Base-by-base conservation (phyloP, 1,139 yeast genomes). In the Nakaseomyces delphensis region DNA sequence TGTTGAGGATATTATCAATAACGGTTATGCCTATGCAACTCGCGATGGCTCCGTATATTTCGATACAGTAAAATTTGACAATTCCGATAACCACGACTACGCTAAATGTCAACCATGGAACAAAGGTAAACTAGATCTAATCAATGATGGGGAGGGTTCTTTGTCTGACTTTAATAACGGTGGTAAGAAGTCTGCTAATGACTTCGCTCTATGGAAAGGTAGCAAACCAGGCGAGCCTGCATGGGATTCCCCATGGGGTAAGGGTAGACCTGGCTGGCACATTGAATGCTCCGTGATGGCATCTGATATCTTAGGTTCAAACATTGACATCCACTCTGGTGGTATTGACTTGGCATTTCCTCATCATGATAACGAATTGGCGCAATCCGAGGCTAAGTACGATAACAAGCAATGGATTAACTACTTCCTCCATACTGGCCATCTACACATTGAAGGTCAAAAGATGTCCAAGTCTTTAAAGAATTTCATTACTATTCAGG, bases 251-350 rank as follows among this genome's bases (percentile, higher is more conserved):
- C 89, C 93, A 32, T 91, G 97, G 97, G 98, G 98, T 28, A 71
- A 73, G 46, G 99, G 98, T 40, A 82, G 99, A 63, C 99, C 99
- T 3, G 99, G 99, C 2, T 91, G 99, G 99, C 99, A 91, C 62
- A 91, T 91, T 63, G 99, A 91, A 66, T 91, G 99, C 71, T 87
- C 97, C 5, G 98, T 91, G 13, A 91, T 91, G 99, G 98, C 98
- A 1, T 76, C 91, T 42, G 95, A 87, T 55, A 74, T 87, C 39
- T 72, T 84, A 36, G 97, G 97, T 1, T 66, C 75, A 28, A 73
- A 74, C 45, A 83, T 93, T 73, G 99, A 91, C 65, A 86, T 91
- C 52, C 99, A 91, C 63, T 81, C 95, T 18, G 98, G 99, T 45
- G 99, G 98, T 51, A 78, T 91, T 47, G 99, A 91, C 65, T 74